These are phyloP conservation scores for Jacaranda mimosifolia DNA, from an alignment of 257 asterid species.

Conservation along the genomic window DNA sequence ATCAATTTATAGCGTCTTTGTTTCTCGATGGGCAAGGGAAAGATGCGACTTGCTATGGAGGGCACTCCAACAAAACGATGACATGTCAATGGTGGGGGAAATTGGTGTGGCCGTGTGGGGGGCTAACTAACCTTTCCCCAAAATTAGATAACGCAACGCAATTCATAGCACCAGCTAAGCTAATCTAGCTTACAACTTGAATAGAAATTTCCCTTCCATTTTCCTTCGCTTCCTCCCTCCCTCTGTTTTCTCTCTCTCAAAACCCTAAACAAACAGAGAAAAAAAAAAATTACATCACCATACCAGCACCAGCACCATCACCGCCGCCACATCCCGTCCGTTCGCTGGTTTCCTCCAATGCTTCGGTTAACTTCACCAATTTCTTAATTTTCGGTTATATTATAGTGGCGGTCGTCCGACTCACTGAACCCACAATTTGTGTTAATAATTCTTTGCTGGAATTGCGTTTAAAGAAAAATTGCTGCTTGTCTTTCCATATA, in stretches of 20 bases:
- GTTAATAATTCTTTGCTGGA: slow-evolving; percentile 16
- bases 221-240: slow-evolving; percentile 1
- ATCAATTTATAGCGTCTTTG: too few species aligned
- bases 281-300: background rate
- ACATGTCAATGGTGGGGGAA: background rate
- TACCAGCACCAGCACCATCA: slow-evolving; percentile 4
- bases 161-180: background rate
- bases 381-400: slow-evolving; percentile 23
- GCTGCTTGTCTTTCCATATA: slow-evolving; percentile 16
- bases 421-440: slow-evolving; percentile 3
- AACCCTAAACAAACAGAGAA: slow-evolving; percentile 34
- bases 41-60: background rate
- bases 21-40: too few species aligned
- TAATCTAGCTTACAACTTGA: background rate
- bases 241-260: slow-evolving; percentile 20
- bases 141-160: slow-evolving; percentile 33
- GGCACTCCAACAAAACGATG: background rate
- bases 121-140: slow-evolving; percentile 19
- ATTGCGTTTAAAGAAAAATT: slow-evolving; percentile 21
- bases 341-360: background rate
- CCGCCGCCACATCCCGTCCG: slow-evolving; percentile 32
- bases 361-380: slow-evolving; percentile 4
- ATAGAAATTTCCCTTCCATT: slow-evolving; percentile 19
- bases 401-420: slow-evolving; percentile 9
- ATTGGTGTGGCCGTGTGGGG: background rate